Base-by-base conservation (phyloP, 371 early-diverging fungal species). In the Mortierella sp. region DNA sequence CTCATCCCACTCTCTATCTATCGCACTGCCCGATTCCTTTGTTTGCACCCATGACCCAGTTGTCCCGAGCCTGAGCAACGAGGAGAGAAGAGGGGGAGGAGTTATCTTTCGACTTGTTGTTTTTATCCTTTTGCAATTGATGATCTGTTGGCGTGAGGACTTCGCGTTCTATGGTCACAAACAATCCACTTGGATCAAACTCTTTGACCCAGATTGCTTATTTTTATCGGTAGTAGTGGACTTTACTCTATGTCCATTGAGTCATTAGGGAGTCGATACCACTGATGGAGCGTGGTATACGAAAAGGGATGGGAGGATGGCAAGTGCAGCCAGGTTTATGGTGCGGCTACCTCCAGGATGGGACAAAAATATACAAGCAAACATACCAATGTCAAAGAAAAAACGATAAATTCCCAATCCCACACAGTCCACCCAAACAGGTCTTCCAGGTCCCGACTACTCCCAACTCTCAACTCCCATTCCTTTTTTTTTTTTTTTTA, bases 21-120 rank as follows among this genome's bases (percentile, higher is more conserved):
- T 68, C 68, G 42, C 68, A 68, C 68, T 68, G 68, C 68, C 68
- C 68, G 68, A 68, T 68, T 42, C 24, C 44, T 68, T 68, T 68
- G 68, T 68, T 68, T 68, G 44, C 24, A 68, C 68, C 68, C 68
- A 68, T 68, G 68, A 68, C 68, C 65, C 68, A 68, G 10, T 38
- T 68, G 68, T 24, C 68, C 68, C 38, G 68, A 68, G 68, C 68
- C 21, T 11, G 48, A 48, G 48, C 48, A 48, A 38, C 42, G 42
- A 38, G 42, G 48, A 48, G 48, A 8, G 48, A 48, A 14, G 50
- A 14, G 14, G 5, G 42, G 31, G 16, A 16, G 14, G 34, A 26
- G 38, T 38, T 68, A 42, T 38, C 68, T 42, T 24, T 21, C 3
- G 14, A 21, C 21, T 63, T 63, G 38, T 34, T 63, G 9, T 21